Evolutionary conservation across 306 rosid genomes (phyloP).

Genomic region (Rubus parviflorus): DNA sequence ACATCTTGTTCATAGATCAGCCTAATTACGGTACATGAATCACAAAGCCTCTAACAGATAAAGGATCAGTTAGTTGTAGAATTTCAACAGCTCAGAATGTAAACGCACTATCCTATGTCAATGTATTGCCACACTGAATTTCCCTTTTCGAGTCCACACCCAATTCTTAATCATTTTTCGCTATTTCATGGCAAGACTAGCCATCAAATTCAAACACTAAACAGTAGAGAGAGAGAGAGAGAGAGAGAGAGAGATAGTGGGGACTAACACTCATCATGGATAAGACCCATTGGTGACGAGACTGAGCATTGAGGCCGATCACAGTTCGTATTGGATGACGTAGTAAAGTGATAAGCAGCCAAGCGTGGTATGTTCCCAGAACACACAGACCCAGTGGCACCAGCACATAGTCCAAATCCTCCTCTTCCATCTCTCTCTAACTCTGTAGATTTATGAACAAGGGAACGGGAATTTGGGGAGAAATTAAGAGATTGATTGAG

Average conservation of each 20-base stretch:
- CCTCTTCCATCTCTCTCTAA: conserved; percentile 46
- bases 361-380: conserved; percentile 51
- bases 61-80: not conserved
- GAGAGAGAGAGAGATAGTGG: conserved; percentile 21
- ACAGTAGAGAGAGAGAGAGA: not conserved
- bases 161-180: not conserved
- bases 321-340: conserved; percentile 62
- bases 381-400: conserved; percentile 66
- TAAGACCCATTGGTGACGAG: conserved; percentile 79
- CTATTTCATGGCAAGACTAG: not conserved
- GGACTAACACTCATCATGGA: conserved; percentile 70
- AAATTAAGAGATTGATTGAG: not conserved
- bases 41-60: not conserved
- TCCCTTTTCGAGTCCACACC: not conserved
- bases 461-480: not conserved
- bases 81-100: not conserved
- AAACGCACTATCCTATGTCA: not conserved
- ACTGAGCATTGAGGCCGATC: conserved; percentile 68
- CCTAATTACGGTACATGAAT: conserved; percentile 1
- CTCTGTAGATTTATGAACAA: not conserved
- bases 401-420: conserved; percentile 48
- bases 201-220: not conserved
- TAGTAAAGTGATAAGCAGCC: conserved; percentile 51
- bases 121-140: not conserved
- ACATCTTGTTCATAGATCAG: not conserved